Conservation (phyloP, 2,329 filamentous ascomycete species). For the Sclerotiophoma versabilis region DNA sequence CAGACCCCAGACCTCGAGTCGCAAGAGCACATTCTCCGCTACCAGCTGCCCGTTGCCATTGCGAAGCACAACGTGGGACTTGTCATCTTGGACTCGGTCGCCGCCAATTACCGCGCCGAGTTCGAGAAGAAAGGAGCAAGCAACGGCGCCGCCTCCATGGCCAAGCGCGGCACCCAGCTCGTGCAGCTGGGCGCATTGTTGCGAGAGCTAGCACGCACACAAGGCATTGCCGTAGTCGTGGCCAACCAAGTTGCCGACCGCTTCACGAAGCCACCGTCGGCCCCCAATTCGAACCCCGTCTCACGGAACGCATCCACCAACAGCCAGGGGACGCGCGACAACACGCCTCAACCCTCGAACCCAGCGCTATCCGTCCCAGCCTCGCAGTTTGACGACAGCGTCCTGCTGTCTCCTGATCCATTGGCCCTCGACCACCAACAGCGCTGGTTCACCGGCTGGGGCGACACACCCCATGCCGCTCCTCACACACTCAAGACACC, state of each 20-base stretch:
- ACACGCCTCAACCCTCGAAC: slow-evolving; percentile 22
- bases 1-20: slow-evolving; percentile 88
- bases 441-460: slow-evolving; percentile 95
- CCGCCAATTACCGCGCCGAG: slow-evolving; percentile 94
- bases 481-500: slow-evolving; percentile 73
- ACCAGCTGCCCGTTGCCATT: slow-evolving; percentile 88
- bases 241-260: slow-evolving; percentile 96
- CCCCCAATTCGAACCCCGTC: slow-evolving; percentile 29
- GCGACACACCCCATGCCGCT: slow-evolving; percentile 61
- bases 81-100: slow-evolving; percentile 87
- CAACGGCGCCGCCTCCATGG: slow-evolving; percentile 62
- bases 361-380: slow-evolving; percentile 12
- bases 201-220: slow-evolving; percentile 74
- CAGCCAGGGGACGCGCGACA: slow-evolving; percentile 33
- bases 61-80: slow-evolving; percentile 78
- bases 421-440: slow-evolving; percentile 88
- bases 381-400: slow-evolving; percentile 23
- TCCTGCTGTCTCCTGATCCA: slow-evolving; percentile 58
- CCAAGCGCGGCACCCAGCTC: slow-evolving; percentile 77
- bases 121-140: slow-evolving; percentile 66
- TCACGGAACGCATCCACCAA: slow-evolving; percentile 40
- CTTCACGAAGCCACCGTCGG: slow-evolving; percentile 60
- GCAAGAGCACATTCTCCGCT: slow-evolving; percentile 93
- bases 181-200: slow-evolving; percentile 78
- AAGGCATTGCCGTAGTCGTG: slow-evolving; percentile 84